Percentiles rank a stretch among this genome's conserved stretches.
Conservation (phyloP, 2,329 filamentous ascomycete species). For the Keithomyces neogunnii region DNA sequence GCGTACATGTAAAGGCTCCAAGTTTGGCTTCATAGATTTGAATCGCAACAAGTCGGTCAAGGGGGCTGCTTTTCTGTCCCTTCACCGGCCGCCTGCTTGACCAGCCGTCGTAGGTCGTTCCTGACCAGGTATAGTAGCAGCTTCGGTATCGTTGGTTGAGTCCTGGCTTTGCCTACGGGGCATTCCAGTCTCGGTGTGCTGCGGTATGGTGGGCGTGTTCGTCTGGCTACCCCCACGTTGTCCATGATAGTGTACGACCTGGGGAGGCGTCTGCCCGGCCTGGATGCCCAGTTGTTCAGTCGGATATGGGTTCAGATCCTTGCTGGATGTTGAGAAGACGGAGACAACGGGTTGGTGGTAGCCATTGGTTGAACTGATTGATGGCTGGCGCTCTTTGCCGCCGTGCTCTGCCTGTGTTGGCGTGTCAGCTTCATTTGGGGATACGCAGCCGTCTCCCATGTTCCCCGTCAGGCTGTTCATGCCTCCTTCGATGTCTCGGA, state of each 20-base stretch:
- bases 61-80: too few species aligned
- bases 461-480: conserved; percentile 64
- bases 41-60: neutral
- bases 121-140: conserved; percentile 25
- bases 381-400: conserved; percentile 35
- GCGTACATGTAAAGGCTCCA: neutral
- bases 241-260: conserved; percentile 60
- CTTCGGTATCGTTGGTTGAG: conserved; percentile 28
- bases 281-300: conserved; percentile 56
- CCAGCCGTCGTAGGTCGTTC: conserved; percentile 19
- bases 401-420: conserved; percentile 53
- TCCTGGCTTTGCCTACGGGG: conserved; percentile 43
- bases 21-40: neutral
- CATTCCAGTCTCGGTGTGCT: conserved; percentile 39
- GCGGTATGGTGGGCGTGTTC: conserved; percentile 51
- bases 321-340: conserved; percentile 62
- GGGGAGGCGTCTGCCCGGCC: conserved; percentile 53
- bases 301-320: conserved; percentile 60
- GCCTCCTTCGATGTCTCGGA: conserved; percentile 89
- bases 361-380: conserved; percentile 44
- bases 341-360: conserved; percentile 61
- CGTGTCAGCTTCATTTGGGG: conserved; percentile 49
- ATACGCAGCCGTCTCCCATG: conserved; percentile 40
- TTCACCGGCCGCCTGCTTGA: conserved; percentile 7
- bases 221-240: conserved; percentile 60